phyloP scores from a whole-genome alignment of 495 filamentous ascomycete genomes.

The Parmelia sp. region DNA sequence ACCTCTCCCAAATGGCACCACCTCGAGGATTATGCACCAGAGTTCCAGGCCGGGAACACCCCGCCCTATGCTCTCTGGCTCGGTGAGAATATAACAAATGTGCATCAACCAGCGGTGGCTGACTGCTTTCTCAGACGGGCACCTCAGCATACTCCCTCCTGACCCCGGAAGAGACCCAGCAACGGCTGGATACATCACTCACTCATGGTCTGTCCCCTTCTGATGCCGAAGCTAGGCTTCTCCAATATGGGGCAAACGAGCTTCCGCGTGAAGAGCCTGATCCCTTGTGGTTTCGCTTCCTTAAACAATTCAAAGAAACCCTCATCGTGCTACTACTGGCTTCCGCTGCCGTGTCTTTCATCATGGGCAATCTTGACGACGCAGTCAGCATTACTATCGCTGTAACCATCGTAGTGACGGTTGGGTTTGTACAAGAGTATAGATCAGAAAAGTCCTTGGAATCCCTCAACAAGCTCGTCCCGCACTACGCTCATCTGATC shows the following conservation, averaged over 20 bases:
- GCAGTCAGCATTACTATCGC: constrained; percentile 91
- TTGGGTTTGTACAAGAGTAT: constrained; percentile 96
- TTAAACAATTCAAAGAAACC: constrained; percentile 92
- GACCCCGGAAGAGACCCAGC: constrained; percentile 68
- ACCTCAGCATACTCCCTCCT: constrained; percentile 59
- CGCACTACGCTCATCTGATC: constrained; percentile 88
- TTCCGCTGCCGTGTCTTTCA: constrained; percentile 80
- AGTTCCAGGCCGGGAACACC: constrained; percentile 36
- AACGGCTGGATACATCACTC: constrained; percentile 74
- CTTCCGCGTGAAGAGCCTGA: constrained; percentile 90
- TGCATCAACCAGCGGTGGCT: background rate
- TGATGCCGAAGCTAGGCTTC: constrained; percentile 71
- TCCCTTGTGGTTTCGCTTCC: constrained; percentile 86
- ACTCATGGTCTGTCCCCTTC: constrained; percentile 69
- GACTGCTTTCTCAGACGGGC: constrained; percentile 39
- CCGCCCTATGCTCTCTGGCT: constrained; percentile 29
- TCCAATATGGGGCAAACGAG: constrained; percentile 84
- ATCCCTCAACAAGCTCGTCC: constrained; percentile 86
- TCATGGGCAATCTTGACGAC: constrained; percentile 95
- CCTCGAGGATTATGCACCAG: constrained; percentile 32
- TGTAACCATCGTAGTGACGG: constrained; percentile 92
- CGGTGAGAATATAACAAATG: constrained; percentile 15
- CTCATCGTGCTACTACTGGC: constrained; percentile 83
- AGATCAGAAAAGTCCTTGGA: constrained; percentile 96
- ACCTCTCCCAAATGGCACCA: constrained; percentile 47